These are phyloP conservation scores for Kluyveromyces starmeri DNA, from an alignment of 805 yeast species.

Conservation along the genomic window DNA sequence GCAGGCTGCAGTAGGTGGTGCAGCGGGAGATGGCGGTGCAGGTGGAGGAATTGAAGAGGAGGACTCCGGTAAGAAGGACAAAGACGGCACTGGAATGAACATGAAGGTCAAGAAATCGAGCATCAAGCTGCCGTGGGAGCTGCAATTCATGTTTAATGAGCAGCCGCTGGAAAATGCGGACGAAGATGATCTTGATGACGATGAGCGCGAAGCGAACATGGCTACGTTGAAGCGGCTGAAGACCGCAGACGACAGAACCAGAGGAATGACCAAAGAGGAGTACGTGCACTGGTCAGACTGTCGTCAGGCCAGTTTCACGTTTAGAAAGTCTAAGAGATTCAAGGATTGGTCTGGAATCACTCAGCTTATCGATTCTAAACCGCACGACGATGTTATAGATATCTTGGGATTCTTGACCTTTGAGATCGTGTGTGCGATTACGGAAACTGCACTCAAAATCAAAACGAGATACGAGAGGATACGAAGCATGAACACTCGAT, in stretches of 20 bases:
- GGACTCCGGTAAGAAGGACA: conserved; percentile 31
- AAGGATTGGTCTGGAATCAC: conserved; percentile 93
- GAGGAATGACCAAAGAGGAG: conserved; percentile 90
- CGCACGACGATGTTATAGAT: conserved; percentile 94
- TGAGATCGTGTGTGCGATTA: conserved; percentile 90
- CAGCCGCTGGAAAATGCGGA: conserved; percentile 70
- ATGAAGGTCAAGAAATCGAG: conserved; percentile 65
- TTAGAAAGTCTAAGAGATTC: conserved; percentile 86
- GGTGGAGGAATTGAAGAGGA: conserved; percentile 31
- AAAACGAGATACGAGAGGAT: conserved; percentile 58
- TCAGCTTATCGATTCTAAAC: conserved; percentile 76
- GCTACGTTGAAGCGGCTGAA: conserved; percentile 85
- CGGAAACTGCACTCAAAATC: conserved; percentile 82
- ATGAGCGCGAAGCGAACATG: conserved; percentile 78
- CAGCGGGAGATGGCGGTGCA: conserved; percentile 37
- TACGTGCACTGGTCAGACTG: conserved; percentile 99
- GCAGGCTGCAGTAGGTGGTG: conserved; percentile 44
- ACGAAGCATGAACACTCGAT: conserved; percentile 31
- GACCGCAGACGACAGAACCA: conserved; percentile 89
- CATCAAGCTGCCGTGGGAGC: conserved; percentile 89
- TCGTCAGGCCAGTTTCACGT: conserved; percentile 94
- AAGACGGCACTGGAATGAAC: conserved; percentile 31
- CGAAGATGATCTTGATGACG: conserved; percentile 68
- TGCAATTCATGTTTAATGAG: conserved; percentile 87
- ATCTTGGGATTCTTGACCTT: conserved; percentile 91